Conservation (phyloP, 2,329 filamentous ascomycete genomes). For the Lecanicillium sp. region DNA sequence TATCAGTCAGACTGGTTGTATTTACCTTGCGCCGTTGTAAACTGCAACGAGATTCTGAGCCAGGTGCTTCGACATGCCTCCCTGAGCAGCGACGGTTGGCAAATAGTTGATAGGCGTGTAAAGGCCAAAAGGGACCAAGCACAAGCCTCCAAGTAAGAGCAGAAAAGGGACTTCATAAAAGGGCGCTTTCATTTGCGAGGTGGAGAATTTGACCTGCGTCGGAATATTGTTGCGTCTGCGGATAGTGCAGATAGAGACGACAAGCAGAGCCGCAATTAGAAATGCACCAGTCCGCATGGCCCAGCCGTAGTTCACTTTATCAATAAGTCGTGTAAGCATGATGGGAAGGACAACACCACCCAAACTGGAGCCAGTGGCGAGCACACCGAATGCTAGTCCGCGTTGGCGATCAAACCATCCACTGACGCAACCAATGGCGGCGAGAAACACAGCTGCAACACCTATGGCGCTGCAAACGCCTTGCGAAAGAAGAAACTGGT, state of each 20-base stretch:
- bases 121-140: conserved; percentile 21
- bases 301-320: conserved; percentile 21
- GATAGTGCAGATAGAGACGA: conserved; percentile 6
- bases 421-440: conserved; percentile 15
- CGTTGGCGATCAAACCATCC: conserved; percentile 18
- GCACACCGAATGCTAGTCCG: conserved; percentile 18
- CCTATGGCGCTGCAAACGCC: conserved; percentile 23
- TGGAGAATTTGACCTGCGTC: conserved; percentile 14
- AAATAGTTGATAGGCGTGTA: conserved; percentile 22
- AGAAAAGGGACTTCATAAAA: conserved; percentile 18
- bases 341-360: conserved; percentile 28
- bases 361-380: conserved; percentile 18
- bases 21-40: conserved; percentile 13
- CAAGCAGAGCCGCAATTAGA: conserved; percentile 20
- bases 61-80: conserved; percentile 12
- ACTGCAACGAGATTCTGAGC: conserved; percentile 16
- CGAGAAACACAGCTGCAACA: conserved; percentile 17
- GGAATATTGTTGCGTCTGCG: conserved; percentile 3
- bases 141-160: conserved; percentile 16
- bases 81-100: conserved; percentile 10
- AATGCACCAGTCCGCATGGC: conserved; percentile 23
- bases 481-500: conserved; percentile 26
- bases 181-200: conserved; percentile 20
- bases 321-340: conserved; percentile 21
- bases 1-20: too few relatives aligned